These are phyloP conservation scores for Lentinula guzmanii DNA, from an alignment of 768 basidiomycete genomes.

Conservation along the genomic window DNA sequence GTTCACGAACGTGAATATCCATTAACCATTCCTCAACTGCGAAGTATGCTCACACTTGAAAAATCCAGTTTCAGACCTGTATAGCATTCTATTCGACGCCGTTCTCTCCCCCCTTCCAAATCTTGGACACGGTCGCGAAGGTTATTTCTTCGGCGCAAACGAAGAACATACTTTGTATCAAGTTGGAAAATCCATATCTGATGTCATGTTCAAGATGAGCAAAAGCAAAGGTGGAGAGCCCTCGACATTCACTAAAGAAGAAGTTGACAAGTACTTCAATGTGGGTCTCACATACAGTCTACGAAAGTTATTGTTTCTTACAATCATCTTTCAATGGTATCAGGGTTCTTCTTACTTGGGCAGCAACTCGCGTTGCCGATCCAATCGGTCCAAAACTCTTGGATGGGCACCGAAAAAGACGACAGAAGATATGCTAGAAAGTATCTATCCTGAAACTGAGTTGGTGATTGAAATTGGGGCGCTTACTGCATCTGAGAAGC, in stretches of 20 bases:
- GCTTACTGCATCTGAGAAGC: background rate
- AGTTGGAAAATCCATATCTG: constrained; percentile 31
- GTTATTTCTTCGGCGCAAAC: constrained; percentile 48
- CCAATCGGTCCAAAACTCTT: constrained; percentile 27
- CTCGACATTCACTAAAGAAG: constrained; percentile 39
- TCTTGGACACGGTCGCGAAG: constrained; percentile 39
- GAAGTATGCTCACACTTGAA: background rate
- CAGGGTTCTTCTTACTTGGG: constrained; percentile 29
- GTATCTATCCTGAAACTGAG: constrained; percentile 33
- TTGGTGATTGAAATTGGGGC: constrained; percentile 12
- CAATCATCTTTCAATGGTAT: background rate
- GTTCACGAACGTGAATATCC: constrained; percentile 40
- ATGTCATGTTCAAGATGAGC: constrained; percentile 30
- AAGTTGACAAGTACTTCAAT: constrained; percentile 35
- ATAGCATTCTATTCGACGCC: constrained; percentile 35
- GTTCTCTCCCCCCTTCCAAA: constrained; percentile 18
- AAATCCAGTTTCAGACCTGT: constrained; percentile 36
- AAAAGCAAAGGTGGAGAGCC: constrained; percentile 32
- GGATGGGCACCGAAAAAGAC: constrained; percentile 41
- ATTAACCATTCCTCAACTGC: background rate
- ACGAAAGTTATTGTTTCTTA: background rate
- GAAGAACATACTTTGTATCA: constrained; percentile 42
- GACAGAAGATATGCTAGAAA: constrained; percentile 33
- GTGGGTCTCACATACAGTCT: constrained; percentile 14
- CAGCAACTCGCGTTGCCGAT: constrained; percentile 33